Base-by-base conservation (phyloP, 2,329 filamentous ascomycete genomes). In the Ramularia collo-cygni region DNA sequence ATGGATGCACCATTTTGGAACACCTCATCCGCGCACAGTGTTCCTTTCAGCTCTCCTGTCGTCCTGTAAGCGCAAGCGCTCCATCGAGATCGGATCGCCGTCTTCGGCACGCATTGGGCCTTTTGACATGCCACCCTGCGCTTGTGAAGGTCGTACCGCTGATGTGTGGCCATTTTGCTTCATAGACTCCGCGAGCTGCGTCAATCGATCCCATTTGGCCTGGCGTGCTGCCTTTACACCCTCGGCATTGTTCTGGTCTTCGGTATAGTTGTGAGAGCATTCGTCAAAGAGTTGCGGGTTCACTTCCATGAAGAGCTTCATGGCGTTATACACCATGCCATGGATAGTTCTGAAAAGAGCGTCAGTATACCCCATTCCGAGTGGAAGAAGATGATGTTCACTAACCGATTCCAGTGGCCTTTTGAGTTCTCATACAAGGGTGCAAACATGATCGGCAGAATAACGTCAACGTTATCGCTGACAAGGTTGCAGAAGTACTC, bases 301-400 rank as follows among this genome's bases (percentile, higher is more conserved):
- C 58, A 98, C 95, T 64, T 98, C 92, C 92, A 98, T 98, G 66
- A 98, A 98, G 27, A 98, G 77, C 64, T 98, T 98, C 92, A 98
- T 96, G 42, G 92, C 92, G 58, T 96, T 98, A 65, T 96, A 96
- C 8, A 98, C 92, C 90, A 98, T 96, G 62, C 92, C 92, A 60
- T 98, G 92, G 53, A 98, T 98, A 6, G 92, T 98, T 58, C 92
- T 96, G 50, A 2, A 65, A 4, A 39, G 43, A 40, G 19, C 13
- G 30, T 50, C 38, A 45, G 51, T 21, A 16, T 7, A 21, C 8
- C 10, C 21, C 21, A 24, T 21, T 18, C 5, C 8, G 7, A 18
- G 13, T 33, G 14, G 9, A 16, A 28, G 24, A 18, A 21, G 27
- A 13, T 15, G 28, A 12, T n/a, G 7, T 4, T 37, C 10, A 35